Conservation (phyloP, 306 rosid genomes). For the Medicago arabica region DNA sequence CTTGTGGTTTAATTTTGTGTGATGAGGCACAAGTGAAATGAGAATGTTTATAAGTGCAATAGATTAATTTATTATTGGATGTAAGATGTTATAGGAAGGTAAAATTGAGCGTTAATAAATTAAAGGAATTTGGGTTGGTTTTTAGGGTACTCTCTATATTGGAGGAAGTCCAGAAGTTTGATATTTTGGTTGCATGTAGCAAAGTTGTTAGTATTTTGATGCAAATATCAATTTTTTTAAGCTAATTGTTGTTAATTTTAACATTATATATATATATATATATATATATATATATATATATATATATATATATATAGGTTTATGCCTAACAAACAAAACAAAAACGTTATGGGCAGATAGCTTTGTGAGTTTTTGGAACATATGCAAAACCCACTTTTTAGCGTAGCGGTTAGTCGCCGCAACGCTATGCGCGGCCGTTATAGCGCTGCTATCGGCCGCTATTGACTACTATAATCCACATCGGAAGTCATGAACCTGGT, state of each 20-base stretch:
- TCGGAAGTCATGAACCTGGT: too few relatives aligned
- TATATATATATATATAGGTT: too few relatives aligned
- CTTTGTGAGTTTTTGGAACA: too few relatives aligned
- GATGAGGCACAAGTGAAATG: conserved; percentile 34
- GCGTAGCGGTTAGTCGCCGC: too few relatives aligned
- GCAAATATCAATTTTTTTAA: neutral
- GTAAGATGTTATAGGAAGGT: conserved; percentile 51
- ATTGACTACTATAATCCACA: too few relatives aligned
- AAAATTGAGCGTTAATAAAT: conserved; percentile 43
- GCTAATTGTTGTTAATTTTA: neutral
- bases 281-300: too few relatives aligned
- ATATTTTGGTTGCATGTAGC: conserved; percentile 35
- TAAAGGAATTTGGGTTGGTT: conserved; percentile 39
- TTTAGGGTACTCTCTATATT: conserved; percentile 44
- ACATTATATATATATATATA: too few relatives aligned
- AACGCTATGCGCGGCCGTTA: too few relatives aligned
- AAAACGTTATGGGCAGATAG: too few relatives aligned
- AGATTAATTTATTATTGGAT: conserved; percentile 42
- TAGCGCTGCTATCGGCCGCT: too few relatives aligned
- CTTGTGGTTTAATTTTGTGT: conserved; percentile 32
- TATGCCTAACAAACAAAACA: too few relatives aligned
- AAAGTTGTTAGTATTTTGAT: neutral
- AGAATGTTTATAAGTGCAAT: conserved; percentile 34
- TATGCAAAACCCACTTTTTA: too few relatives aligned
- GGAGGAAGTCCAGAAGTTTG: conserved; percentile 56